Evolutionary conservation across 2,329 filamentous ascomycete species (phyloP).

Genomic region (Magnaporthiopsis incrustans): DNA sequence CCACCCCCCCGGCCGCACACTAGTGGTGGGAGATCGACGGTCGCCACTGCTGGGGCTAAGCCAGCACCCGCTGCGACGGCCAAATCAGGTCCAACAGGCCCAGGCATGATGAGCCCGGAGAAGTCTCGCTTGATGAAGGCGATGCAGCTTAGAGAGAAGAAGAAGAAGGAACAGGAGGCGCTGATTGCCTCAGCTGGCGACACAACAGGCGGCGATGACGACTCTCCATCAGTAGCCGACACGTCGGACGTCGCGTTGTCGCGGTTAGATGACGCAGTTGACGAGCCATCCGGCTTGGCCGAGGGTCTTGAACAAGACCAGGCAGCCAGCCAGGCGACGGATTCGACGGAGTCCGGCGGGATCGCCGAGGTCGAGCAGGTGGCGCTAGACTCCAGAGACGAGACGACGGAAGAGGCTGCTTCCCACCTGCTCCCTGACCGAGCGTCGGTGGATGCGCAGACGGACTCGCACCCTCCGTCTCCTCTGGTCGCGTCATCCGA

Average conservation of each 20-base stretch:
- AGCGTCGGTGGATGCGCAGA: conserved; percentile 37
- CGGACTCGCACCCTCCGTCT: conserved; percentile 51
- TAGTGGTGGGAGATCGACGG: conserved; percentile 20
- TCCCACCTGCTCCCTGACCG: conserved; percentile 21
- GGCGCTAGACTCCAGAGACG: neutral
- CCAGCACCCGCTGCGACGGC: conserved; percentile 26
- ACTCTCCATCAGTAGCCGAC: neutral
- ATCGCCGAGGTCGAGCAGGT: neutral
- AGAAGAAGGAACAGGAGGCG: conserved; percentile 37
- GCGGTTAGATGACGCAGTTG: neutral
- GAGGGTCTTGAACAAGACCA: neutral
- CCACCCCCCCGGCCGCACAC: conserved; percentile 20
- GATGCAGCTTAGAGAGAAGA: conserved; percentile 80
- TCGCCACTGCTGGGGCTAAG: neutral
- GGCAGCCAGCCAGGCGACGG: neutral
- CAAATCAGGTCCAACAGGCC: conserved; percentile 26
- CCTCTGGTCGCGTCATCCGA: conserved; percentile 46
- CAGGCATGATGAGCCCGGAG: conserved; percentile 66
- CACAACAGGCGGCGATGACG: neutral
- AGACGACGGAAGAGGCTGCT: neutral
- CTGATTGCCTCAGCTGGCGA: conserved; percentile 6
- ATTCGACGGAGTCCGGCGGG: neutral
- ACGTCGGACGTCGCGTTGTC: neutral
- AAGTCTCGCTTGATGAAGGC: conserved; percentile 92
- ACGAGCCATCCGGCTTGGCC: neutral